A percentile compares a stretch with the other conserved stretches of the same genome.
phyloP scores from a whole-genome alignment of 768 basidiomycete genomes.

The Leccinum sublutescens region DNA sequence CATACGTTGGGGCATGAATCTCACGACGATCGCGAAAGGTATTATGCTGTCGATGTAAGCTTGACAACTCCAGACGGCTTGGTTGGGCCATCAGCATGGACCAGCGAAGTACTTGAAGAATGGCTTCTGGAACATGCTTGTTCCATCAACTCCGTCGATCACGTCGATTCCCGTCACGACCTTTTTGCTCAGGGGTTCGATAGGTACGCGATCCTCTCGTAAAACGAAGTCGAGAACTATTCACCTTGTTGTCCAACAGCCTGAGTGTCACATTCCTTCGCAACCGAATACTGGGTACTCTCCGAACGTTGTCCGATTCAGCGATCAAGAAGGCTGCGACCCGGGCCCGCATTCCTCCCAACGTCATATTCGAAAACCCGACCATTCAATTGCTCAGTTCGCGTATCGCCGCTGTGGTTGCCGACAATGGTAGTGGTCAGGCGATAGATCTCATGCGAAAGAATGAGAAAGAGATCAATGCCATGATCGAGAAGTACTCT shows the following conservation, averaged over 20 bases:
- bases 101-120: conserved; percentile 8
- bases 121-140: conserved; percentile 32
- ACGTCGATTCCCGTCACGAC: conserved; percentile 18
- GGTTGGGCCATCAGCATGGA: conserved; percentile 28
- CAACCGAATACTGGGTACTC: conserved; percentile 17
- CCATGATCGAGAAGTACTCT: conserved; percentile 42
- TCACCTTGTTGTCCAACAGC: conserved; percentile 15
- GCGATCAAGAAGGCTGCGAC: conserved; percentile 26
- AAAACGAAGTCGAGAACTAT: neutral
- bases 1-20: neutral
- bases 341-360: conserved; percentile 22
- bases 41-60: conserved; percentile 33
- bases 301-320: conserved; percentile 32
- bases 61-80: conserved; percentile 16
- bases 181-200: conserved; percentile 38
- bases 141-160: conserved; percentile 3
- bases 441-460: conserved; percentile 1
- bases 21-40: conserved; percentile 19
- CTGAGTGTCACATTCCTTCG: conserved; percentile 34
- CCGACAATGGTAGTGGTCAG: neutral
- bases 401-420: conserved; percentile 15
- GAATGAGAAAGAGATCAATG: conserved; percentile 30
- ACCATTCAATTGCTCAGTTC: conserved; percentile 37
- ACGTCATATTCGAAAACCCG: conserved; percentile 40
- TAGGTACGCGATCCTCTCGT: conserved; percentile 25